Conservation (phyloP, 139 green algal genomes). For the Tetraselmis striata region DNA sequence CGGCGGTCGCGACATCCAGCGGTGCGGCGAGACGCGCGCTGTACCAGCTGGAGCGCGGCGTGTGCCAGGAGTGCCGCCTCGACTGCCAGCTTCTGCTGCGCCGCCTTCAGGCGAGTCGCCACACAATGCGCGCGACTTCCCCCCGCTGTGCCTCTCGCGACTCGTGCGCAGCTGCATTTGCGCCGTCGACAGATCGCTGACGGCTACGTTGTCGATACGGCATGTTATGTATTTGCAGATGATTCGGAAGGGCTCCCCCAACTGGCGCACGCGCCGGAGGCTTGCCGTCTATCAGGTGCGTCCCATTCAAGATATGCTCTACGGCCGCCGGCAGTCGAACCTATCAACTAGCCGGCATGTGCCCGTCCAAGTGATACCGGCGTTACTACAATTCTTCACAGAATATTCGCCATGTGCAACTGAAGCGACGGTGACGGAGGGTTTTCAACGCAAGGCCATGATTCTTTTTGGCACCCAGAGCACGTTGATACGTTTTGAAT, state of each 20-base stretch:
- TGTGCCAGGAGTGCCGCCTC: slow-evolving; percentile 58
- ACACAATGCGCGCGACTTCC: neutral
- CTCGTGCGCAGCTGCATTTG: too few relatives aligned
- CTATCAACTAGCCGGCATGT: too few relatives aligned
- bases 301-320: too few relatives aligned
- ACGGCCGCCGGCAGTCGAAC: too few relatives aligned
- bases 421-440: too few relatives aligned
- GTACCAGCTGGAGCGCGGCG: slow-evolving; percentile 59
- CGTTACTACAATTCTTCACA: too few relatives aligned
- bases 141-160: too few relatives aligned
- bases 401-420: too few relatives aligned
- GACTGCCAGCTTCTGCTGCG: slow-evolving; percentile 63
- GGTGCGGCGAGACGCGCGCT: slow-evolving; percentile 54
- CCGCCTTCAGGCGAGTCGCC: slow-evolving; percentile 47
- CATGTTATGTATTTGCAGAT: neutral
- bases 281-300: neutral
- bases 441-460: too few relatives aligned
- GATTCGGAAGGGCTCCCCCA: neutral
- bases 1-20: slow-evolving; percentile 41
- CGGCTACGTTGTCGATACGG: slow-evolving; percentile 23
- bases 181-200: slow-evolving; percentile 17
- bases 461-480: too few relatives aligned
- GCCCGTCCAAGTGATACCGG: too few relatives aligned
- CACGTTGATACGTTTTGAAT: too few relatives aligned
- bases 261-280: neutral